Percentiles rank a stretch among this genome's conserved stretches.
These are phyloP conservation scores for Diaporthe eres DNA, from an alignment of 2,329 filamentous ascomycete species.

Conservation along the genomic window DNA sequence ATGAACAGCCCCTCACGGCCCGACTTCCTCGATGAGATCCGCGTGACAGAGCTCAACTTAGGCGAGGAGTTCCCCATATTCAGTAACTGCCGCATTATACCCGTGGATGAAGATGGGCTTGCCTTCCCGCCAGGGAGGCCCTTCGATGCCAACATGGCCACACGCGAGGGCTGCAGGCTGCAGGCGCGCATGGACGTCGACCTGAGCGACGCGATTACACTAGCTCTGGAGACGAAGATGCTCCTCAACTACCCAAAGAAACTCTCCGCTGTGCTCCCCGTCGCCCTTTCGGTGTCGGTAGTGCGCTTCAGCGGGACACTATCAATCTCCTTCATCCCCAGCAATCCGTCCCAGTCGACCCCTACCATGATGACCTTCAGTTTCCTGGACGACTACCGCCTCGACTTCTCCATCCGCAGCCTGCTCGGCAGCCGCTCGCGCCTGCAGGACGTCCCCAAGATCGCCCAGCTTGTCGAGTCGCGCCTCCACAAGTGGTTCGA, in stretches of 20 bases:
- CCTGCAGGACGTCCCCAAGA: slow-evolving; percentile 89
- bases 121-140: slow-evolving; percentile 65
- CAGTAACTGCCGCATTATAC: slow-evolving; percentile 96
- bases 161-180: slow-evolving; percentile 78
- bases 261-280: slow-evolving; percentile 88
- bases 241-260: slow-evolving; percentile 95
- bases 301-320: slow-evolving; percentile 95
- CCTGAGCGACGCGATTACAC: slow-evolving; percentile 93
- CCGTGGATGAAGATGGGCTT: slow-evolving; percentile 84
- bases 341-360: slow-evolving; percentile 75
- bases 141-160: slow-evolving; percentile 67
- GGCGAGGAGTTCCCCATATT: slow-evolving; percentile 99
- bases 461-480: slow-evolving; percentile 85
- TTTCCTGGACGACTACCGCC: slow-evolving; percentile 89
- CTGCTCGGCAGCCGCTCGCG: slow-evolving; percentile 84
- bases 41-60: slow-evolving; percentile 91
- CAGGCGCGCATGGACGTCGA: slow-evolving; percentile 98
- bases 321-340: slow-evolving; percentile 92
- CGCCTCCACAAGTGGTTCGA: slow-evolving; percentile 90
- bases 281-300: slow-evolving; percentile 91
- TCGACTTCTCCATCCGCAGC: slow-evolving; percentile 86
- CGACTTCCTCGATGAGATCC: slow-evolving; percentile 93
- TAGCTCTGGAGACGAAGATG: slow-evolving; percentile 94
- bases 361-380: slow-evolving; percentile 95
- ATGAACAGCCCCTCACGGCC: slow-evolving; percentile 91